Conservation (phyloP, 2,329 filamentous ascomycete genomes). For the Diplocarpon rosae region DNA sequence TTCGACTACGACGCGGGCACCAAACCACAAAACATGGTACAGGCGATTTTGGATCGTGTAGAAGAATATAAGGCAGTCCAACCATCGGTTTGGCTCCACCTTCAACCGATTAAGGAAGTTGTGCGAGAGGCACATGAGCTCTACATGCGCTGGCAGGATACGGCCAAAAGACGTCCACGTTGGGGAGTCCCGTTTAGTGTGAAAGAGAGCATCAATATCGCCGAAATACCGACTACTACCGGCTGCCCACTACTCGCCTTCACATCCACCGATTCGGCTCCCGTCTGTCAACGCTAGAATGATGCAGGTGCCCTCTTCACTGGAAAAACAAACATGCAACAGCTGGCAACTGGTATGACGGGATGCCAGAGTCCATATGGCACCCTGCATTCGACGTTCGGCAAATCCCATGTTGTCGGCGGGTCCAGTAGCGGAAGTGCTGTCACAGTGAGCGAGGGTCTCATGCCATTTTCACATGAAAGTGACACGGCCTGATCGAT, state of each 20-base stretch:
- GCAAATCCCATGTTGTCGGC: slow-evolving; percentile 38
- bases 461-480: slow-evolving; percentile 42
- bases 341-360: slow-evolving; percentile 43
- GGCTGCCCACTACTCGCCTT: slow-evolving; percentile 37
- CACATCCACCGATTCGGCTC: slow-evolving; percentile 33
- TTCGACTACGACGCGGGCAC: slow-evolving; percentile 20
- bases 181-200: slow-evolving; percentile 41
- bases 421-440: slow-evolving; percentile 43
- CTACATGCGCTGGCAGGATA: slow-evolving; percentile 30
- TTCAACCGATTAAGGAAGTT: slow-evolving; percentile 31
- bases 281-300: slow-evolving; percentile 36
- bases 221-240: slow-evolving; percentile 35
- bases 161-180: slow-evolving; percentile 34
- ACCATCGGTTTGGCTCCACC: slow-evolving; percentile 42
- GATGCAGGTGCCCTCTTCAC: slow-evolving; percentile 43
- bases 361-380: slow-evolving; percentile 41
- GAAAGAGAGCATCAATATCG: slow-evolving; percentile 39
- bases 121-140: slow-evolving; percentile 33
- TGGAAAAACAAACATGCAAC: slow-evolving; percentile 45
- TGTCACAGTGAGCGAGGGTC: slow-evolving; percentile 37
- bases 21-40: slow-evolving; percentile 19
- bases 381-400: slow-evolving; percentile 36
- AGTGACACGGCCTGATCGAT: slow-evolving; percentile 44
- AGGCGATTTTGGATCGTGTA: slow-evolving; percentile 24
- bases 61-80: slow-evolving; percentile 32